phyloP scores from a whole-genome alignment of 805 yeast genomes.

The Komagataella mondaviorum region DNA sequence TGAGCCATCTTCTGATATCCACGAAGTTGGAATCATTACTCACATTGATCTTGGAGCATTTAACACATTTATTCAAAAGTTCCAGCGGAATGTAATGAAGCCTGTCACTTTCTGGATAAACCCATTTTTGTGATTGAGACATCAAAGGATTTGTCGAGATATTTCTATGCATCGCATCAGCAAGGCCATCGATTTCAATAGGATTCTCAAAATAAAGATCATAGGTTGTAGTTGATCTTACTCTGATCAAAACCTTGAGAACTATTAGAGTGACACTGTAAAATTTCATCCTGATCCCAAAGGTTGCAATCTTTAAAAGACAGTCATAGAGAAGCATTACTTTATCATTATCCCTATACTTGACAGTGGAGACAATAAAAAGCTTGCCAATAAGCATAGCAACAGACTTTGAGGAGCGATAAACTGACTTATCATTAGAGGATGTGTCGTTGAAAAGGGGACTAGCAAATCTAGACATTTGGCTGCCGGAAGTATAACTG shows the following conservation, averaged over 20 bases:
- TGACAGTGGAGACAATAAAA: constrained; percentile 1
- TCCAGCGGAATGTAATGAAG: constrained; percentile 32
- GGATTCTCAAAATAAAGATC: constrained; percentile 37
- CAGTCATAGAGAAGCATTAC: constrained; percentile 9
- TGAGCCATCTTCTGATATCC: constrained; percentile 39
- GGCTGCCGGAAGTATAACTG: constrained; percentile 4
- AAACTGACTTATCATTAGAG: constrained; percentile 5
- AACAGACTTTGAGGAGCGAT: constrained; percentile 6
- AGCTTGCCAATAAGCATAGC: constrained; percentile 3
- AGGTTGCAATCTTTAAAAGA: constrained; percentile 22
- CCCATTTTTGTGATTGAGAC: background rate
- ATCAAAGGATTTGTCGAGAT: constrained; percentile 4
- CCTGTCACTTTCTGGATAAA: background rate
- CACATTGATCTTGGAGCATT: constrained; percentile 6
- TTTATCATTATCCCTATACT: background rate
- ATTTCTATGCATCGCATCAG: constrained; percentile 45
- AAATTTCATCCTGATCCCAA: constrained; percentile 20
- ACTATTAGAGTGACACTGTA: constrained; percentile 28
- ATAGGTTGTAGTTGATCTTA: constrained; percentile 33
- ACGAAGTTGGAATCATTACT: constrained; percentile 8
- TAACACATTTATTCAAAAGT: constrained; percentile 16
- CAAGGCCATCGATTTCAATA: constrained; percentile 50
- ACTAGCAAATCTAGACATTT: constrained; percentile 4
- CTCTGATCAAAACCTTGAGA: constrained; percentile 37
- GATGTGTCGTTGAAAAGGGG: constrained; percentile 5